Evolutionary conservation across 441 rosid species (phyloP), one percentile per base, ranked within the genome.

Genomic region (Kokia cookei): DNA sequence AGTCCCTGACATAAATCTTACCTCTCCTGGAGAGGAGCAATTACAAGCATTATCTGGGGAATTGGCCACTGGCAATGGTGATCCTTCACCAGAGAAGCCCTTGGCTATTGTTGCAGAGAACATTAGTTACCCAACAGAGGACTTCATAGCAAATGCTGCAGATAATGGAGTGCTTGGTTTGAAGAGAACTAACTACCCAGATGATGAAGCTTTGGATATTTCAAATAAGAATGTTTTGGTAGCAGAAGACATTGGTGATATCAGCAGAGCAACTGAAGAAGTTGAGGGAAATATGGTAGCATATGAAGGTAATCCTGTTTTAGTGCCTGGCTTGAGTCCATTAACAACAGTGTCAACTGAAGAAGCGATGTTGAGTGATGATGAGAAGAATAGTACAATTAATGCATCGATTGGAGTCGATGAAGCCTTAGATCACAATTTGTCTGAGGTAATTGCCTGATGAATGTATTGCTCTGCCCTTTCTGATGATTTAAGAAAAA

Each of bases 381-480:
- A 47, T 24, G 72, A 69, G 65, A 68, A 59, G 78, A 79, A 67
- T 27, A 10, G 29, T 70, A 58, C 72, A 7, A 27, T 68, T 17
- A 76, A 81, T 82, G 81, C 76, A 60, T 63, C 82, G 0, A 37
- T 57, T 40, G 82, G 76, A 75, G 83, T 55, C 50, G 60, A 69
- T 79, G 84, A 84, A 79, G 78, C 81, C 58, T 73, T 64, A 74
- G 58, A 77, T 54, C 73, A 73, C 24, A 77, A 73, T 37, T 73
- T 69, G 55, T 80, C 84, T 45, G 89, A 94, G 98, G 97, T 90
- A 94, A 92, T 76, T 79, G 88, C 85, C 77, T 85, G 84, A 90
- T 72, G 77, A 74, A 77, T 84, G 79, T 80, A 80, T 75, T 73
- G 50, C 71, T 74, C 61, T 77, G 60, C 75, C 68, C 70, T 55